phyloP scores from a whole-genome alignment of 2,329 filamentous ascomycete genomes.

The Sarocladiaceae sp. region DNA sequence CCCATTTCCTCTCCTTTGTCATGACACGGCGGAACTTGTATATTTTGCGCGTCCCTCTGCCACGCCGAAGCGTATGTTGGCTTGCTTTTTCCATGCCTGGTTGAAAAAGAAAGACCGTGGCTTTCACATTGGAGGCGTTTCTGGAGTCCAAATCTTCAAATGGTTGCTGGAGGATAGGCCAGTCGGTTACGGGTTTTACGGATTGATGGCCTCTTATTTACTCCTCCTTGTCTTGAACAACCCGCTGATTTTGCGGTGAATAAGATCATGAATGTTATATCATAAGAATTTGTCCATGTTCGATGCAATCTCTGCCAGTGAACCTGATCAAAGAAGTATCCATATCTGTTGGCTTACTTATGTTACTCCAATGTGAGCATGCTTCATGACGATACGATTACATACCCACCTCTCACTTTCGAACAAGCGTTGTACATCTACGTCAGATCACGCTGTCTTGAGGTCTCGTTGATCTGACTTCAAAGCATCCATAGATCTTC shows the following conservation, averaged over 20 bases:
- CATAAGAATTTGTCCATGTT: too few relatives aligned
- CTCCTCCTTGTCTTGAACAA: constrained; percentile 4
- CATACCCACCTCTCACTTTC: too few relatives aligned
- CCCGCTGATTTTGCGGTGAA: too few relatives aligned
- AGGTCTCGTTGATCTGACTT: too few relatives aligned
- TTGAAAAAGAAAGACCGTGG: neutral
- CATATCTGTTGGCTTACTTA: too few relatives aligned
- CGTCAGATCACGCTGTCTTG: too few relatives aligned
- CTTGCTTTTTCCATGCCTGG: constrained; percentile 3
- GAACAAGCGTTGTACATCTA: too few relatives aligned
- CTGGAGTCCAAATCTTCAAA: neutral
- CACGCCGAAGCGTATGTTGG: constrained; percentile 5
- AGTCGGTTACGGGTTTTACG: neutral
- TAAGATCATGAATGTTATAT: constrained; percentile 4
- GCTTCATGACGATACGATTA: too few relatives aligned
- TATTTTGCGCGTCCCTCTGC: neutral
- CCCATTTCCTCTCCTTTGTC: constrained; percentile 12
- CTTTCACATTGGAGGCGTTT: constrained; percentile 7
- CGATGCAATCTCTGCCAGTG: too few relatives aligned
- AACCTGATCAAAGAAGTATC: too few relatives aligned
- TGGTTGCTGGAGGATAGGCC: neutral
- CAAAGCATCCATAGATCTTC: too few relatives aligned
- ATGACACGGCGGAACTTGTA: constrained; percentile 6
- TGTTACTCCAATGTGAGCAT: too few relatives aligned
- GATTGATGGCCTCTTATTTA: constrained; percentile 7